These are phyloP conservation scores for Serpula lacrymans DNA, from an alignment of 768 basidiomycete species.

Conservation along the genomic window DNA sequence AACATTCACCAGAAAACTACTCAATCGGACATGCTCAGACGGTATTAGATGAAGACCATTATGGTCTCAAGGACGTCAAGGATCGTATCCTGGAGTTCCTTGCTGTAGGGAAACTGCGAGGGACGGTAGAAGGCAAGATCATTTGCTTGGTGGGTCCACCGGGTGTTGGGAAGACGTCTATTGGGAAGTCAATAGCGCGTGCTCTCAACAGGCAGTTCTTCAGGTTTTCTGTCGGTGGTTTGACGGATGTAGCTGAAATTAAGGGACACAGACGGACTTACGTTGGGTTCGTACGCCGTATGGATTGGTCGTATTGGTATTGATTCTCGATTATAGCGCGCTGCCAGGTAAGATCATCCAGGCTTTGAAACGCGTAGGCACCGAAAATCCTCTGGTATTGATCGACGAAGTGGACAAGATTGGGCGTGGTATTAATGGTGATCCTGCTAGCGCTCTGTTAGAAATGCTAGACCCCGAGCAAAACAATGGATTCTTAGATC, in stretches of 20 bases:
- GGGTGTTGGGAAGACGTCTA: slow-evolving; percentile 96
- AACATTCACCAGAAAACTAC: slow-evolving; percentile 91
- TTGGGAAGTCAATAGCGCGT: slow-evolving; percentile 92
- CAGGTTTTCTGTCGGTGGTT: slow-evolving; percentile 93
- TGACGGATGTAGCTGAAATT: slow-evolving; percentile 98
- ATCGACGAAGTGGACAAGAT: slow-evolving; percentile 98
- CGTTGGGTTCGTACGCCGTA: slow-evolving; percentile 71
- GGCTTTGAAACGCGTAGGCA: slow-evolving; percentile 88
- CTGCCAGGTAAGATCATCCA: slow-evolving; percentile 95
- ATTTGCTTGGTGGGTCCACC: slow-evolving; percentile 95
- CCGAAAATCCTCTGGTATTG: slow-evolving; percentile 90
- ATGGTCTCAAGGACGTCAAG: slow-evolving; percentile 89
- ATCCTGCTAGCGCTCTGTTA: slow-evolving; percentile 85
- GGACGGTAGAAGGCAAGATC: slow-evolving; percentile 96
- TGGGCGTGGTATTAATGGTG: slow-evolving; percentile 85
- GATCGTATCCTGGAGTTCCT: slow-evolving; percentile 94
- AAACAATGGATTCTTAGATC: slow-evolving; percentile 91
- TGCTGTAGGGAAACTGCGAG: slow-evolving; percentile 91
- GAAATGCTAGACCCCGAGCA: slow-evolving; percentile 97
- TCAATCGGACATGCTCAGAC: slow-evolving; percentile 76
- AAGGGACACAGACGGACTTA: slow-evolving; percentile 98
- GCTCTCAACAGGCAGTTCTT: slow-evolving; percentile 92
- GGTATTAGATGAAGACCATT: slow-evolving; percentile 93
- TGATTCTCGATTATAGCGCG: slow-evolving; percentile 65
- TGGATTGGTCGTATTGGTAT: too few relatives aligned